Evolutionary conservation across 345 rosid species (phyloP).

Genomic region (Angophora floribunda): DNA sequence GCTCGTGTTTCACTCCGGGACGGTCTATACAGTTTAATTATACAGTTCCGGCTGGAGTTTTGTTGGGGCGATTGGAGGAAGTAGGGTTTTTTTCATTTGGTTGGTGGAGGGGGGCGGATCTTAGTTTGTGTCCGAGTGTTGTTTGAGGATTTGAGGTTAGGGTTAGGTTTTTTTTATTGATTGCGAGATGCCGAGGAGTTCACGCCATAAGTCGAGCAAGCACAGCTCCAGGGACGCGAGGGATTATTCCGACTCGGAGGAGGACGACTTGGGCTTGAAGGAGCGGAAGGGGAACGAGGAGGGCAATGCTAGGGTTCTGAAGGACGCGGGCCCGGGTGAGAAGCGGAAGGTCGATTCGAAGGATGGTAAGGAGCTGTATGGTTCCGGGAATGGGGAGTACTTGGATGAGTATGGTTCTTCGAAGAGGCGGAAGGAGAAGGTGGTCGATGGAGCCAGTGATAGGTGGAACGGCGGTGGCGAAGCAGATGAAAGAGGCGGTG

Average conservation of each 20-base stretch:
- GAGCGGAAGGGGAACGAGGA: conserved; percentile 57
- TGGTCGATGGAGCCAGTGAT: conserved; percentile 42
- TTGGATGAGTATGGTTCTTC: conserved; percentile 53
- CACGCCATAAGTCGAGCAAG: conserved; percentile 95
- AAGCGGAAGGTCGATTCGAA: conserved; percentile 57
- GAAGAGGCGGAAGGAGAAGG: conserved; percentile 56
- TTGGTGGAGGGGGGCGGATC: not conserved
- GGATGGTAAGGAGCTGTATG: conserved; percentile 37
- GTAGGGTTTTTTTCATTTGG: not conserved
- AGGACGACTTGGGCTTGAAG: conserved; percentile 54
- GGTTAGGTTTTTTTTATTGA: conserved; percentile 5
- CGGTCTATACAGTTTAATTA: not conserved
- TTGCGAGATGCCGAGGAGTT: conserved; percentile 64
- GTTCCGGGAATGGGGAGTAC: conserved; percentile 52
- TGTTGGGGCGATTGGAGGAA: not conserved
- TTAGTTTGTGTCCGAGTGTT: not conserved
- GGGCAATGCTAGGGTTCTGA: conserved; percentile 38
- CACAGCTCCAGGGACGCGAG: conserved; percentile 60
- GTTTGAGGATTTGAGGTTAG: not conserved
- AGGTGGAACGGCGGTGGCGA: conserved; percentile 80
- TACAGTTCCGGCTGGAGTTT: not conserved
- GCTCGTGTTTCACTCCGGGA: not conserved
- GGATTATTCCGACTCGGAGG: conserved; percentile 93
- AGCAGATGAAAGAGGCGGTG: conserved; percentile 25
- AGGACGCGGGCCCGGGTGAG: conserved; percentile 50